Conservation (phyloP, 2,329 filamentous ascomycete species). For the Rhynchosporium graminicola region DNA sequence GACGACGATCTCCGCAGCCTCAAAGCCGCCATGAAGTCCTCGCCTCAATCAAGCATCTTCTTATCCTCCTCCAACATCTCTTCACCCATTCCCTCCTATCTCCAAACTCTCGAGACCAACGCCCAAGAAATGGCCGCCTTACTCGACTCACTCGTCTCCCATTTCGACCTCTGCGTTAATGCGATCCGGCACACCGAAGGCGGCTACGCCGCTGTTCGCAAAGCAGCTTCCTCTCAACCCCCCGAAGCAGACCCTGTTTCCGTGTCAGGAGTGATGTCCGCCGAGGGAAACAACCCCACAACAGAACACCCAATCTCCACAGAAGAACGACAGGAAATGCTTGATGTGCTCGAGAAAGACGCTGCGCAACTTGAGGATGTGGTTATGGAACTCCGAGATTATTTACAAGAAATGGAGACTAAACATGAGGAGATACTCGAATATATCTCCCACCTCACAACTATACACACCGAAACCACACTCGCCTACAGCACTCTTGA, state of each 20-base stretch:
- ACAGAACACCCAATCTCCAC: conserved; percentile 67
- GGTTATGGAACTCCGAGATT: conserved; percentile 70
- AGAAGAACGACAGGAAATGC: conserved; percentile 78
- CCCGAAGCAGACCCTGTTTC: conserved; percentile 53
- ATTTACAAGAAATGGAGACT: conserved; percentile 74
- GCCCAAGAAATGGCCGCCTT: conserved; percentile 81
- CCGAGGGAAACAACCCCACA: conserved; percentile 56
- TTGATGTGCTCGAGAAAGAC: conserved; percentile 75
- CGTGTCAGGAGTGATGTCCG: conserved; percentile 64
- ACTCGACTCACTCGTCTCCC: conserved; percentile 76
- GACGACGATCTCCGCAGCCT: conserved; percentile 71
- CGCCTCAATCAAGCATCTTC: conserved; percentile 39
- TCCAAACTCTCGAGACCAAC: conserved; percentile 50
- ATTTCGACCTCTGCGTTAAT: conserved; percentile 92
- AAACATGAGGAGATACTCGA: conserved; percentile 64
- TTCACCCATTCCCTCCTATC: conserved; percentile 48
- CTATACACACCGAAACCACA: conserved; percentile 58
- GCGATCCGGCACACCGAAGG: conserved; percentile 90
- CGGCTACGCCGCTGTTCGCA: conserved; percentile 68
- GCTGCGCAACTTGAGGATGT: conserved; percentile 66
- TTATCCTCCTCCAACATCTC: conserved; percentile 24
- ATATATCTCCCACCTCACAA: conserved; percentile 59
- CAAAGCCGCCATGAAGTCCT: conserved; percentile 46
- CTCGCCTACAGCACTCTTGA: conserved; percentile 67
- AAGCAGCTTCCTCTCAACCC: conserved; percentile 63